Conservation (phyloP, 345 rosid species). For the Eucalyptus curtisii region DNA sequence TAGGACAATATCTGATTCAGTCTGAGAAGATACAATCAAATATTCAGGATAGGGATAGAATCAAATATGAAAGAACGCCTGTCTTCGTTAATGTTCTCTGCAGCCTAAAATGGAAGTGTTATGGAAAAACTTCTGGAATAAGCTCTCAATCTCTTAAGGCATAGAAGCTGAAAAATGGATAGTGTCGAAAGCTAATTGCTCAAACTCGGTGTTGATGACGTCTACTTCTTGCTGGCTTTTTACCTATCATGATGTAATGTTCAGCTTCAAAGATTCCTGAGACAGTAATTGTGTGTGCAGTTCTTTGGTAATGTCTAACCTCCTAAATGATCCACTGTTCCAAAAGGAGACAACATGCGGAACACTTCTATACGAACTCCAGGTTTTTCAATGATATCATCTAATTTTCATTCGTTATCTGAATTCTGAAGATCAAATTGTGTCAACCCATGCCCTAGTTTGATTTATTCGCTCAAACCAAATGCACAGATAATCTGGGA, state of each 20-base stretch:
- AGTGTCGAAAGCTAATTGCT: background rate
- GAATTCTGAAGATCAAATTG: background rate
- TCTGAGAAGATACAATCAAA: background rate
- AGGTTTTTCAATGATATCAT: conserved; percentile 28
- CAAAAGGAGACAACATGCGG: conserved; percentile 84
- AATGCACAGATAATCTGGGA: conserved; percentile 73
- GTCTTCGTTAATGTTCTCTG: background rate
- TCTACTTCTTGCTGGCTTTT: background rate
- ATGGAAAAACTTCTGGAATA: background rate
- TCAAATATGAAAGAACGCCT: background rate
- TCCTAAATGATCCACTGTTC: conserved; percentile 29
- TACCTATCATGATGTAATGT: background rate
- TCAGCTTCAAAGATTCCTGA: background rate
- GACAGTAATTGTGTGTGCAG: background rate
- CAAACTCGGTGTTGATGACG: background rate
- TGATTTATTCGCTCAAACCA: background rate
- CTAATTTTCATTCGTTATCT: background rate
- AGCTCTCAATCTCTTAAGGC: background rate
- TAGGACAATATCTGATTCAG: background rate
- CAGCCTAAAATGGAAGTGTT: background rate
- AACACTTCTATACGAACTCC: conserved; percentile 71
- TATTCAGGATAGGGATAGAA: background rate
- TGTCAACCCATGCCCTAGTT: background rate
- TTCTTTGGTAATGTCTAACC: background rate
- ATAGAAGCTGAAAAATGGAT: background rate